phyloP scores from a whole-genome alignment of 352 stramenopile genomes.

The Pythium myriotylum region DNA sequence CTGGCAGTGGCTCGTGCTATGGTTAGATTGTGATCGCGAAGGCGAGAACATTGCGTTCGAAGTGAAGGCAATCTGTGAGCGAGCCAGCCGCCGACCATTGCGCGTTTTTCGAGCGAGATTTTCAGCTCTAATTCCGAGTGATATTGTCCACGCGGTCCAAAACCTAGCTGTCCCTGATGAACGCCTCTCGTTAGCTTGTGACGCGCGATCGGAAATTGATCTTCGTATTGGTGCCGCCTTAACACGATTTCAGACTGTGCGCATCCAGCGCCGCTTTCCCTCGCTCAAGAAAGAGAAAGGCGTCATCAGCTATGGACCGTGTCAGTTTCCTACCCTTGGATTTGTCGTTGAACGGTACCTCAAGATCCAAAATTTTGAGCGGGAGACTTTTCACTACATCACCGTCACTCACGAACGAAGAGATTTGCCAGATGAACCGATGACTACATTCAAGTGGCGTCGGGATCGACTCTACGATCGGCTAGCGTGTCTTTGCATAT shows the following conservation, averaged over 20 bases:
- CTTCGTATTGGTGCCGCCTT: conserved; percentile 94
- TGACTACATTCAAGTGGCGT: conserved; percentile 96
- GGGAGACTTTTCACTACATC: conserved; percentile 96
- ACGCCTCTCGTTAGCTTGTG: conserved; percentile 80
- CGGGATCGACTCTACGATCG: conserved; percentile 96
- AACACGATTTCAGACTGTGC: conserved; percentile 95
- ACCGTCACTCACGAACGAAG: conserved; percentile 80
- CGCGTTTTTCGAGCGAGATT: conserved; percentile 91
- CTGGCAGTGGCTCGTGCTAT: conserved; percentile 92
- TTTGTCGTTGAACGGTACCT: conserved; percentile 95
- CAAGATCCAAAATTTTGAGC: conserved; percentile 96
- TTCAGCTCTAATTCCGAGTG: conserved; percentile 91
- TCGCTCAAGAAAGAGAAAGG: conserved; percentile 66
- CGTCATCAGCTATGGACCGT: conserved; percentile 99
- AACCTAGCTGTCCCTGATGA: conserved; percentile 80
- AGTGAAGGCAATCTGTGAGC: conserved; percentile 89
- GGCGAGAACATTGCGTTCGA: conserved; percentile 99
- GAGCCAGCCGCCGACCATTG: conserved; percentile 61
- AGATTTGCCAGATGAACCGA: conserved; percentile 49
- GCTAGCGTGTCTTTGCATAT: conserved; percentile 92
- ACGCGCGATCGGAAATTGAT: conserved; percentile 95
- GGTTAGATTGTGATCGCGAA: conserved; percentile 99
- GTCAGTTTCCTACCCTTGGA: conserved; percentile 99
- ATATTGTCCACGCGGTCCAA: conserved; percentile 90
- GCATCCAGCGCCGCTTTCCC: conserved; percentile 87